Base-by-base conservation (phyloP, 768 basidiomycete genomes). In the Tulasnella sp. region DNA sequence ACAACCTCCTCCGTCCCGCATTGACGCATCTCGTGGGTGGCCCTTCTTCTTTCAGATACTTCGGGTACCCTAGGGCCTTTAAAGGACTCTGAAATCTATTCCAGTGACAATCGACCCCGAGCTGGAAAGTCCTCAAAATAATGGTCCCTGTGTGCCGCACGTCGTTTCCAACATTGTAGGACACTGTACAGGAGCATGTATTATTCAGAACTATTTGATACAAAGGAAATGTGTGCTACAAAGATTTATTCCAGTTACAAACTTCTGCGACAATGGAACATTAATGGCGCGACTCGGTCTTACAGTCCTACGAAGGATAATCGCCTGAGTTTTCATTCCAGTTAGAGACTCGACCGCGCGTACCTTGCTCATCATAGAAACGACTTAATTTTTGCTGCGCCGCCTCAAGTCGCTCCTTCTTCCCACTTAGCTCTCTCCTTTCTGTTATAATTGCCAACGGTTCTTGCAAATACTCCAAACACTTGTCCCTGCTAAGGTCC, bases 401-500 rank as follows among this genome's bases (percentile, higher is more conserved):
- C 8, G 38, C 44, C 40, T 79, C 71, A 10, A 79, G 52, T n/a
- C 78, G 18, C 40, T 38, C 42, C 44, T 79, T 46, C 73, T 74
- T 79, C 16, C 71, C 78, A 3, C 34, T 31, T 24, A 91, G 81
- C 71, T 90, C 90, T 36, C 86, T 86, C 16, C 92, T 85, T 34
- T 83, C 84, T 2, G 86, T 86, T 0, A 88, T 85, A 31, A 91
- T 81, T 19, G 86, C 83, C 0, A 86, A 85, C 21, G 84, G 87
- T 82, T 93, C 91, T 81, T 88, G 87, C 1, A 92, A 84, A 73
- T 90, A 86, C 46, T 89, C 87, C 80, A 84, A 84, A 82, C 90
- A 92, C 31, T 88, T 88, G 1, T 84, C 82, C 19, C 84, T 82
- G 0, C 87, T 90, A 19, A 90, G 87, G 0, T 85, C 80, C 0